Percentiles rank a stretch among this genome's conserved stretches.
phyloP scores from a whole-genome alignment of 306 rosid species.

The Carpinus fangiana region DNA sequence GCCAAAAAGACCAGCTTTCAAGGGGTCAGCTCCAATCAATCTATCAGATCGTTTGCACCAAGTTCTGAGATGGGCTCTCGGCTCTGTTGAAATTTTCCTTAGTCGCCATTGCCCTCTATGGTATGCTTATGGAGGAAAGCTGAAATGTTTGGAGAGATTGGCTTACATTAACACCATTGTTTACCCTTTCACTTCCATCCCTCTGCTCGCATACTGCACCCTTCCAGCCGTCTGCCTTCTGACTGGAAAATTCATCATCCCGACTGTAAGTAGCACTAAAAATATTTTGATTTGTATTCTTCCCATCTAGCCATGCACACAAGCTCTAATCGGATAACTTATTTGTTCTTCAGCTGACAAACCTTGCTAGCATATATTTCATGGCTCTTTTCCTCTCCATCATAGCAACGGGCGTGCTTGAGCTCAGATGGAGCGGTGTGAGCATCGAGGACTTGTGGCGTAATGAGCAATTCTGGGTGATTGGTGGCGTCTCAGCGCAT shows the following conservation, averaged over 20 bases:
- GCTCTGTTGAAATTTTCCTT: conserved; percentile 84
- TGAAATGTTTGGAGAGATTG: conserved; percentile 82
- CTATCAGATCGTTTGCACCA: conserved; percentile 84
- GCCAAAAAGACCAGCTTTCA: conserved; percentile 86
- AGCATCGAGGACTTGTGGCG: conserved; percentile 93
- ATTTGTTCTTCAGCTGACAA: conserved; percentile 62
- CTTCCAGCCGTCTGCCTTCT: conserved; percentile 91
- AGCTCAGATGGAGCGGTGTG: conserved; percentile 90
- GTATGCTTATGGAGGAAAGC: conserved; percentile 88
- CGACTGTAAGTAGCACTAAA: conserved; percentile 62
- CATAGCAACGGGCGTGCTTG: conserved; percentile 71
- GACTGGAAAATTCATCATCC: conserved; percentile 93
- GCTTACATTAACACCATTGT: conserved; percentile 74
- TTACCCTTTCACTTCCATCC: conserved; percentile 90
- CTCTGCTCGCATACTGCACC: conserved; percentile 76
- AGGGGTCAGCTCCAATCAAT: conserved; percentile 93
- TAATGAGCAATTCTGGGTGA: conserved; percentile 94
- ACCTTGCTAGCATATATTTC: conserved; percentile 78
- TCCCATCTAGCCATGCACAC: neutral
- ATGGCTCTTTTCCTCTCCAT: conserved; percentile 79
- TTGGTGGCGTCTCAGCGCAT: conserved; percentile 95
- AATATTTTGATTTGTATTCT: neutral
- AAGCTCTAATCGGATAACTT: conserved; percentile 1
- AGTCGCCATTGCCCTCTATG: conserved; percentile 92
- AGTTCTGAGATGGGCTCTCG: conserved; percentile 83